Evolutionary conservation across 2,329 filamentous ascomycete genomes (phyloP), one percentile per base, ranked within the genome.

Genomic region (Ramularia endophylla): DNA sequence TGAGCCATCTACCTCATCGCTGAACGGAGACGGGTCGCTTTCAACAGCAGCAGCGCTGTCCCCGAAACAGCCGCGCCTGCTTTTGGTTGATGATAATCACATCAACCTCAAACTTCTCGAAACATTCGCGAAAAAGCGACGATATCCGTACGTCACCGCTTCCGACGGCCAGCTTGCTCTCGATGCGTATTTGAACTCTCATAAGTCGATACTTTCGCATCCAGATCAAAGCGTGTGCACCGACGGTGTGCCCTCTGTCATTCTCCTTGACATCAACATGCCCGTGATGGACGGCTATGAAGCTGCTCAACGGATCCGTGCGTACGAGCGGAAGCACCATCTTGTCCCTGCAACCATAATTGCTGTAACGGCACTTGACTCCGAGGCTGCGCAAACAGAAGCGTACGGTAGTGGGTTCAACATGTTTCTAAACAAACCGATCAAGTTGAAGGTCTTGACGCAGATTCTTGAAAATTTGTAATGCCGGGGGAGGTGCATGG

Each of bases 111-210:
- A 50, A n/a, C 41, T 58, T 4, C 48, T 57, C 9, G 41, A 48
- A 5, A 55, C 50, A 41, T 57, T 51, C 46, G 51, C 51, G 40
- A 47, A 50, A 15, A 47, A 51, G 25, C 54, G 62, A 4, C 59
- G 65, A 2, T 65, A 65, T 2, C 64, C 59, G 9, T 57, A 60
- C 8, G 61, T 66, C 16, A 64, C 64, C 28, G 72, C 71, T 2
- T 54, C 57, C 22, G 66, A 74, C 47, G 72, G 72, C 3, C 60
- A 69, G 2, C 65, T 73, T 51, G 72, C 72, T 3, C 62, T 75
- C 1, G 55, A 46, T 19, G 28, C 40, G 22, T 45, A 46, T n/a
- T 16, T 16, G 13, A 17, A 32, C 15, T 32, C 30, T 11, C 30
- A 32, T 9, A 15, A 32, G 30, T 32, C 30, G 13, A 32, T 17